Percentiles rank a stretch among this genome's conserved stretches.
phyloP scores from a whole-genome alignment of 2,329 filamentous ascomycete genomes.

The Ophioceras dolichostomum region DNA sequence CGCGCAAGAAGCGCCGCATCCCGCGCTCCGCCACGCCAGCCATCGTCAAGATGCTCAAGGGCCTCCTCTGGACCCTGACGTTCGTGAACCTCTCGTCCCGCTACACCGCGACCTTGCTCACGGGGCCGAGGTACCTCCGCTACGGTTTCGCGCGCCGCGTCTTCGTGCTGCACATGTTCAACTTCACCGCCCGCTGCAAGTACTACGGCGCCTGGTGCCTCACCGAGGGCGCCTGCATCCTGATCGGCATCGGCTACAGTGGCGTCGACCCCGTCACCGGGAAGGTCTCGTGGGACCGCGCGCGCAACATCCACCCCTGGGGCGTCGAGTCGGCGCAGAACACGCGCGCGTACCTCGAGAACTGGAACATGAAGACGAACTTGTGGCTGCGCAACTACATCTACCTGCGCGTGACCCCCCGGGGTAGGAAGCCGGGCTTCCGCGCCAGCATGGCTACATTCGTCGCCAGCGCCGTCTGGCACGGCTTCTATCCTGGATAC shows the following conservation, averaged over 20 bases:
- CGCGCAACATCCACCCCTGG: conserved; percentile 81
- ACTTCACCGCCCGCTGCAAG: conserved; percentile 71
- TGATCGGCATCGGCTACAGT: conserved; percentile 88
- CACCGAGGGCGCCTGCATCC: conserved; percentile 87
- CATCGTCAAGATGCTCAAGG: conserved; percentile 58
- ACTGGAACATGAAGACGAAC: conserved; percentile 99
- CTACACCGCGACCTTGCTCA: conserved; percentile 53
- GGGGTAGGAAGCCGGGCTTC: conserved; percentile 93
- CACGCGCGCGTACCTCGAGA: conserved; percentile 77
- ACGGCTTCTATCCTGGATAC: conserved; percentile 95
- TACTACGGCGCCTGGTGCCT: conserved; percentile 96
- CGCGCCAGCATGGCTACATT: conserved; percentile 90
- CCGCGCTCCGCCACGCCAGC: conserved; percentile 84
- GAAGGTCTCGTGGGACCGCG: conserved; percentile 77
- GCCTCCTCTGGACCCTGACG: conserved; percentile 65
- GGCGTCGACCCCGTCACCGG: conserved; percentile 77
- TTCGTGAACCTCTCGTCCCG: conserved; percentile 62
- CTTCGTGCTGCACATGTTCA: conserved; percentile 73
- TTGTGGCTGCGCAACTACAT: conserved; percentile 93
- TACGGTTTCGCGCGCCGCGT: conserved; percentile 62
- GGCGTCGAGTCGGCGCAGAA: conserved; percentile 86
- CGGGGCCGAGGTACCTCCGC: conserved; percentile 52
- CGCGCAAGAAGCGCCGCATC: conserved; percentile 82
- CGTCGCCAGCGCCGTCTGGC: conserved; percentile 89
- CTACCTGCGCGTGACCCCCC: conserved; percentile 87